phyloP scores from a whole-genome alignment of 2,329 filamentous ascomycete species.

The Sphaerulina vaccinii region DNA sequence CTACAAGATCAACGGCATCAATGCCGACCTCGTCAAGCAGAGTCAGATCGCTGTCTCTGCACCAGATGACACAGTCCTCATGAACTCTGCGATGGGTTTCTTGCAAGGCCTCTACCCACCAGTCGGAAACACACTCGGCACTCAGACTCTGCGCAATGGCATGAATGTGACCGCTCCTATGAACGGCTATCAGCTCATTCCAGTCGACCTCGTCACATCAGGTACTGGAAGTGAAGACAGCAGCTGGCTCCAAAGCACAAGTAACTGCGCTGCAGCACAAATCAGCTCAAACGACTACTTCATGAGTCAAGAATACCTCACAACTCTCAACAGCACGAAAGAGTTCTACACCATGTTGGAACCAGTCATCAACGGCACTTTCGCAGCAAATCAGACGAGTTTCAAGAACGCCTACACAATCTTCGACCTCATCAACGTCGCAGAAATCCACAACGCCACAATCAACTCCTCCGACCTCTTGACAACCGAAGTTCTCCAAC shows the following conservation, averaged over 20 bases:
- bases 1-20: slow-evolving; percentile 65
- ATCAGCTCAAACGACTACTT: slow-evolving; percentile 62
- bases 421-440: slow-evolving; percentile 64
- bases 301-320: slow-evolving; percentile 50
- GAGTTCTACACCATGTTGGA: slow-evolving; percentile 55
- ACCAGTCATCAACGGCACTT: slow-evolving; percentile 54
- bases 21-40: slow-evolving; percentile 62
- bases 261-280: slow-evolving; percentile 55
- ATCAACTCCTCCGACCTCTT: slow-evolving; percentile 60
- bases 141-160: slow-evolving; percentile 69
- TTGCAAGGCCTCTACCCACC: slow-evolving; percentile 86
- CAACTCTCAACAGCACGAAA: slow-evolving; percentile 49
- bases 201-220: slow-evolving; percentile 64
- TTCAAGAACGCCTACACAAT: slow-evolving; percentile 66
- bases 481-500: slow-evolving; percentile 57
- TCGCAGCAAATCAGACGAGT: slow-evolving; percentile 48
- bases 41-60: slow-evolving; percentile 71
- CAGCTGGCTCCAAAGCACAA: slow-evolving; percentile 59
- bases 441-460: slow-evolving; percentile 60
- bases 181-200: slow-evolving; percentile 80
- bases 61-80: slow-evolving; percentile 69
- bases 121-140: slow-evolving; percentile 52
- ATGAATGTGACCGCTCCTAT: slow-evolving; percentile 65
- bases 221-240: slow-evolving; percentile 60
- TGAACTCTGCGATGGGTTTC: slow-evolving; percentile 77